Evolutionary conservation across 164 flowering plant species (phyloP).

Genomic region (Pachysandra terminalis): DNA sequence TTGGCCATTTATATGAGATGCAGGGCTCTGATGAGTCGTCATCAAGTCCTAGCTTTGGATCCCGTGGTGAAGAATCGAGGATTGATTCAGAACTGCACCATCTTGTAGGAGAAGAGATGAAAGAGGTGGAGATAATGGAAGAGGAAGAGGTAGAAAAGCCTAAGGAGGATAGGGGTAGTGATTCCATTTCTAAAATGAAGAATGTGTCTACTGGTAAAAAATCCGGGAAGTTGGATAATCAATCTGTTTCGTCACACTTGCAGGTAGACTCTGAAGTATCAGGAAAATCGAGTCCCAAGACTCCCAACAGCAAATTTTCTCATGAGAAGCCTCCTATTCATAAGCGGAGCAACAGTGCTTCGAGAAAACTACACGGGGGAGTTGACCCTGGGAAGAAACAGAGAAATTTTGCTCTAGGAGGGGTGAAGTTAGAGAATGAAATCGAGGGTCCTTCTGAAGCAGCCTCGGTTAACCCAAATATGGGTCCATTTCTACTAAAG

Average conservation of each 20-base stretch:
- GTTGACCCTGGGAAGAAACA: constrained; percentile 39
- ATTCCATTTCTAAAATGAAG: constrained; percentile 40
- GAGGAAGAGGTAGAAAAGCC: constrained; percentile 37
- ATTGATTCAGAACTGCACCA: constrained; percentile 82
- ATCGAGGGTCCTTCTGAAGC: constrained; percentile 41
- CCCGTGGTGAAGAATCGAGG: constrained; percentile 78
- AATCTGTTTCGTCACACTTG: constrained; percentile 30
- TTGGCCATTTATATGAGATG: constrained; percentile 83
- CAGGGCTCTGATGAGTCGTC: constrained; percentile 84
- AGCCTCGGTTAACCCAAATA: constrained; percentile 55
- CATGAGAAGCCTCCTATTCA: constrained; percentile 44
- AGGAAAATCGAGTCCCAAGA: constrained; percentile 39
- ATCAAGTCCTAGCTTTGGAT: constrained; percentile 72
- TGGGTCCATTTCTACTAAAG: constrained; percentile 81
- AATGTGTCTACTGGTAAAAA: constrained; percentile 31
- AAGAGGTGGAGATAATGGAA: constrained; percentile 63
- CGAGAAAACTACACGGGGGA: constrained; percentile 30
- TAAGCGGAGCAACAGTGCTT: constrained; percentile 28
- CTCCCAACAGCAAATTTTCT: constrained; percentile 39
- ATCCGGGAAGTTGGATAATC: constrained; percentile 28
- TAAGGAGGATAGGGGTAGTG: constrained; percentile 29
- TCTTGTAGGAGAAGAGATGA: constrained; percentile 79
- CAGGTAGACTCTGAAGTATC: constrained; percentile 39
- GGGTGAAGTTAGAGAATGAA: constrained; percentile 37
- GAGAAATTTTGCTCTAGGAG: constrained; percentile 29